These are phyloP conservation scores for Malus hybrid DNA, from an alignment of 331 rosid genomes.

Conservation along the genomic window DNA sequence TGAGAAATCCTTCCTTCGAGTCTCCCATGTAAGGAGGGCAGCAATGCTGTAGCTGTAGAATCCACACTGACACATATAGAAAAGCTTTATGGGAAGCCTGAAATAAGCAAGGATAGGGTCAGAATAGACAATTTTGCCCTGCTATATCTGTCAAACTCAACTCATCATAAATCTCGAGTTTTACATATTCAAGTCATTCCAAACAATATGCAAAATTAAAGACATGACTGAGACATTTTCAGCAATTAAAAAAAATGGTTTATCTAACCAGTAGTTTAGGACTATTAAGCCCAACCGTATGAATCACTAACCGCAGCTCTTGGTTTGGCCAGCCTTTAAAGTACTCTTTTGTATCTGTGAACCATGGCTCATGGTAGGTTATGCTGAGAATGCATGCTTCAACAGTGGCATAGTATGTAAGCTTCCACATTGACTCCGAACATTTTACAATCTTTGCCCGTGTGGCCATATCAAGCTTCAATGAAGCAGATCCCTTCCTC, in stretches of 20 bases:
- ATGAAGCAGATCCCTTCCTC: conserved; percentile 43
- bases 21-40: conserved; percentile 91
- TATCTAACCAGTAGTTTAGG: background rate
- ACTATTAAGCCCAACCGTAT: background rate
- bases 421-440: conserved; percentile 95
- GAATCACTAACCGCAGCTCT: conserved; percentile 65
- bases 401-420: conserved; percentile 65
- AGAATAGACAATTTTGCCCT: background rate
- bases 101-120: conserved; percentile 18
- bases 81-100: conserved; percentile 69
- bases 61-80: conserved; percentile 88
- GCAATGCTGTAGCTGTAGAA: conserved; percentile 86
- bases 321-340: conserved; percentile 89
- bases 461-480: conserved; percentile 55
- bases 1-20: conserved; percentile 90
- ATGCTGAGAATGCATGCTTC: conserved; percentile 62
- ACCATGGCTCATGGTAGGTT: conserved; percentile 66
- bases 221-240: background rate
- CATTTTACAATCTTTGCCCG: conserved; percentile 67
- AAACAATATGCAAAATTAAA: background rate
- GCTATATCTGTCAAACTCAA: background rate
- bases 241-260: background rate
- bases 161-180: background rate
- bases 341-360: conserved; percentile 51
- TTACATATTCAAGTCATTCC: background rate